Evolutionary conservation across 805 yeast species (phyloP), one percentile per base, ranked within the genome.

Genomic region (Hanseniaspora singularis): DNA sequence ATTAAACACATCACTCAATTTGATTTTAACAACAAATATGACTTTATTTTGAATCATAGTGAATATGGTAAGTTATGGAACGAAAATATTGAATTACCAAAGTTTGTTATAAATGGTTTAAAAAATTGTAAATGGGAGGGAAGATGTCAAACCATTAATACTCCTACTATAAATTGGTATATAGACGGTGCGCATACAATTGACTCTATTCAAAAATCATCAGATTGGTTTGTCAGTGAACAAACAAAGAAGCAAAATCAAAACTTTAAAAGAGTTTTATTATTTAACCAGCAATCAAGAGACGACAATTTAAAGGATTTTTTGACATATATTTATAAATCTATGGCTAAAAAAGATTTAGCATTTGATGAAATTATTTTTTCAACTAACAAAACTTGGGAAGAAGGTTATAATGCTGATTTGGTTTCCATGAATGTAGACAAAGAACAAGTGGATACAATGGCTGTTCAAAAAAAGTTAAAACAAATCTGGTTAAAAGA

Each of bases 181-280:
- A 64, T 89, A 14, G 99, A 92, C 64, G 99, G 99, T 16, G 97
- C 98, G 0, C 99, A 92, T 56, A 92, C 98, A 0, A 65, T 72
- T 38, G 99, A 92, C 57, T 83, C 95, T 50, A 74, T 94, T 20
- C 69, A 69, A 26, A 94, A 79, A n/a, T 83, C 96, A 0, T 71
- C 89, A 0, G 64, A 63, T 9, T 92, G 99, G 99, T 85, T 81
- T 55, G 67, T 66, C 15, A 65, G 63, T 31, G 54, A 59, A 4
- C 56, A 50, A 18, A 58, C 59, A 26, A 54, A 54, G 51, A n/a
- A 33, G 1, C 18, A 9, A 7, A 26, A n/a, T 4, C 15, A 9
- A 3, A 15, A 31, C 3, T 32, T 36, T 8, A 34, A 41, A 12
- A 64, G 54, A 51, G 74, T 86, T 7, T 68, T 92, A 18, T 62